Evolutionary conservation across 306 rosid species (phyloP).

Genomic region (Fagus sylvatica): DNA sequence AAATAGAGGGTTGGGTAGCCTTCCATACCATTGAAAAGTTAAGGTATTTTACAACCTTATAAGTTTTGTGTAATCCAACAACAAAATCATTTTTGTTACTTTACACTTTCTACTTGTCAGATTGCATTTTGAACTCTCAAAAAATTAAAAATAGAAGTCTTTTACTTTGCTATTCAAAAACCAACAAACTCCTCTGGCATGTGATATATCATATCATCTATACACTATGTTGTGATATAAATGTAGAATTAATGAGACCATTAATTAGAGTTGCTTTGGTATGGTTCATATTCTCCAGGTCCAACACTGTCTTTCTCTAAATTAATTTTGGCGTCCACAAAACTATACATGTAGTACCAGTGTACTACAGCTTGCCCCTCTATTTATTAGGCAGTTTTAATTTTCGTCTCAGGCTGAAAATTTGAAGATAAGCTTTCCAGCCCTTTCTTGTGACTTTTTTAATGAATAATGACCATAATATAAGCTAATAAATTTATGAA

Average conservation of each 20-base stretch:
- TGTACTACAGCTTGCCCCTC: background rate
- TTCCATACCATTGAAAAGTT: no score
- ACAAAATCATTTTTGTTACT: background rate
- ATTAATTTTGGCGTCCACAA: background rate
- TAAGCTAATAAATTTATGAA: background rate
- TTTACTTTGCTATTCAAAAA: background rate
- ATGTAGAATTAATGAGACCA: slow-evolving; percentile 9
- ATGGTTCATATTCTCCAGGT: background rate
- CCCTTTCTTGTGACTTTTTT: background rate
- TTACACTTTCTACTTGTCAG: background rate
- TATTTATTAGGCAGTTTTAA: background rate
- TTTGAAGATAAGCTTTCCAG: background rate
- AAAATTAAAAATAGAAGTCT: background rate
- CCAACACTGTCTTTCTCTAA: slow-evolving; percentile 4
- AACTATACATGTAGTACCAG: background rate
- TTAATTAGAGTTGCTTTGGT: background rate
- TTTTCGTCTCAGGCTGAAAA: background rate
- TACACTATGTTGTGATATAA: background rate
- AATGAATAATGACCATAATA: background rate
- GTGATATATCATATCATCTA: background rate
- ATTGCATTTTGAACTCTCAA: background rate
- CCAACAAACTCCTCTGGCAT: background rate
- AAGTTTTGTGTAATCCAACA: background rate
- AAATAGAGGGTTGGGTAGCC: no score
- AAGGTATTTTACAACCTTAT: background rate